These are phyloP conservation scores for Cladosporium oxysporum DNA, from an alignment of 2,329 filamentous ascomycete species.

Conservation along the genomic window DNA sequence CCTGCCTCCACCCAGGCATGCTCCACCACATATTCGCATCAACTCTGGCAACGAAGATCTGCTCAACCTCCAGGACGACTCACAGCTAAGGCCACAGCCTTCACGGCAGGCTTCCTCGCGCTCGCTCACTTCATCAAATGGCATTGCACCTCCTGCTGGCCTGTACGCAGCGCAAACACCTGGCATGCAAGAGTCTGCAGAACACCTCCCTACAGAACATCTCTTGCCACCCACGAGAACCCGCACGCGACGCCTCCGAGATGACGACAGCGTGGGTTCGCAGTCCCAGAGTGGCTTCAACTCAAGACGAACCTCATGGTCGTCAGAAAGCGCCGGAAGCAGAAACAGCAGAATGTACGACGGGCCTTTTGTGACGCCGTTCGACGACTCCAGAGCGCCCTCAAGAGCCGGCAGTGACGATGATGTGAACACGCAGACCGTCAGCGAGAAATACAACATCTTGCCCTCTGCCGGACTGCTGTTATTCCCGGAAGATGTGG, in stretches of 20 bases:
- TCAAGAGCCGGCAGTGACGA: constrained; percentile 66
- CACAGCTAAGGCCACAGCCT: constrained; percentile 38
- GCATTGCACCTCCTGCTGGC: constrained; percentile 35
- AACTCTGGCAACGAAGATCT: constrained; percentile 62
- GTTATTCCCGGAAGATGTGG: constrained; percentile 70
- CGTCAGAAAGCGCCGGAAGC: constrained; percentile 57
- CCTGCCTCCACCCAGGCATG: constrained; percentile 32
- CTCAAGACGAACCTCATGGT: constrained; percentile 66
- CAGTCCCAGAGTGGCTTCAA: constrained; percentile 55
- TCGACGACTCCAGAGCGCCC: constrained; percentile 60
- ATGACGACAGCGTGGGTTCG: constrained; percentile 54
- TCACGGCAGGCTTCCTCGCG: constrained; percentile 46
- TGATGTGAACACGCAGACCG: constrained; percentile 70
- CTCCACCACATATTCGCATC: constrained; percentile 62
- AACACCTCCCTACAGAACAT: constrained; percentile 50
- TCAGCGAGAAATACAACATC: constrained; percentile 73
- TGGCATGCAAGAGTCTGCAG: constrained; percentile 46
- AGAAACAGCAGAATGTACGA: constrained; percentile 52
- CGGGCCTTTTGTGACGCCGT: constrained; percentile 54
- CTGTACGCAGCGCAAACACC: constrained; percentile 23
- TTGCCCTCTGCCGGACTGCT: constrained; percentile 66
- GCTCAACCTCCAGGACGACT: constrained; percentile 38
- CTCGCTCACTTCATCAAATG: constrained; percentile 46
- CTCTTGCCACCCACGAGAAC: constrained; percentile 53
- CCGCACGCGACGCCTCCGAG: constrained; percentile 52